Conservation (phyloP, 306 rosid genomes). For the Vachellia pachyceras region DNA sequence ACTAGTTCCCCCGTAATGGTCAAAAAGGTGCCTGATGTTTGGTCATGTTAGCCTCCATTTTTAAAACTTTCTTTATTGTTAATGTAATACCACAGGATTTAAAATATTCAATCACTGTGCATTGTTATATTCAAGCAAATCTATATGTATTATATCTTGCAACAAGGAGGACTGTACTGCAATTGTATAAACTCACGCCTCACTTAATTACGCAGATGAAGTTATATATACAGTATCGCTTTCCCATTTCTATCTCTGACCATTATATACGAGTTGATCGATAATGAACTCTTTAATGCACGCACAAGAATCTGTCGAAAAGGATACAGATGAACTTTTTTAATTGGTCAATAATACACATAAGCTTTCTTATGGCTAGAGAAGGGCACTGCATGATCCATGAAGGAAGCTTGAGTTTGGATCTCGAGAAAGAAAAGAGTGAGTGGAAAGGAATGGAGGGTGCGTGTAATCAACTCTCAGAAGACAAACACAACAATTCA, state of each 20-base stretch:
- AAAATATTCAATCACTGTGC: neutral
- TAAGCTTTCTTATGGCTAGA: too few relatives aligned
- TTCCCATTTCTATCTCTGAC: neutral
- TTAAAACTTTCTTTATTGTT: conserved; percentile 15
- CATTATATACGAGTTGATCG: neutral
- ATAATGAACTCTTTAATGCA: neutral
- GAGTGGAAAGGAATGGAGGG: neutral
- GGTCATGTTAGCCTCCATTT: conserved; percentile 40
- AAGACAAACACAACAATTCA: neutral
- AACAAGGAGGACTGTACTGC: conserved; percentile 14
- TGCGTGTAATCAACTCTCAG: neutral
- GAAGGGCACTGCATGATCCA: neutral
- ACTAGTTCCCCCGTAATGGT: conserved; percentile 4
- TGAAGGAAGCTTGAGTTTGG: conserved; percentile 5
- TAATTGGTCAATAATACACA: neutral
- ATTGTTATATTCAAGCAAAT: conserved; percentile 17
- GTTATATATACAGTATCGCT: neutral
- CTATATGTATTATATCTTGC: too few relatives aligned
- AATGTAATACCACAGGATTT: conserved; percentile 2
- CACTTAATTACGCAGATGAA: neutral
- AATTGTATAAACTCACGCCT: conserved; percentile 17
- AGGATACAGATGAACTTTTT: neutral
- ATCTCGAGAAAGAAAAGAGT: conserved; percentile 30
- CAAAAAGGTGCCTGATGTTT: conserved; percentile 46
- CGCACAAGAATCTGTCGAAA: neutral